These are phyloP conservation scores for Xylaria scruposa DNA, from an alignment of 495 filamentous ascomycete species.

Conservation along the genomic window DNA sequence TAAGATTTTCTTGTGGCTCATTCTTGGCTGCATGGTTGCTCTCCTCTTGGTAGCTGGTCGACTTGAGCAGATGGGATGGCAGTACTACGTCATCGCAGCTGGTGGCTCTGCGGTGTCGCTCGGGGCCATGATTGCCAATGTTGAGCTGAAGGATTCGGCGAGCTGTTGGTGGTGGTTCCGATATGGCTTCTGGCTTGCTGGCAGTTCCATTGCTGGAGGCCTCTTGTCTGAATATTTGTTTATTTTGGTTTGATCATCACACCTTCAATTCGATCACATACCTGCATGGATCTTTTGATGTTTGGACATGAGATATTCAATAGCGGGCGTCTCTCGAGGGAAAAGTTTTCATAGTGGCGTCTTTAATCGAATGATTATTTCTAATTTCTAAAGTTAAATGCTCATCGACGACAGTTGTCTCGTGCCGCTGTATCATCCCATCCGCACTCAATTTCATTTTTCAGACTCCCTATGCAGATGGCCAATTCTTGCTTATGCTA, in stretches of 20 bases:
- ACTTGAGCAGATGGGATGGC: constrained; percentile 34
- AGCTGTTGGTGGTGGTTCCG: constrained; percentile 53
- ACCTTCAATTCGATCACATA: constrained; percentile 2
- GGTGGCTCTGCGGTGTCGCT: constrained; percentile 41
- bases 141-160: constrained; percentile 44
- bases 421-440: constrained; percentile 15
- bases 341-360: background rate
- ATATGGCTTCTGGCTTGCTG: constrained; percentile 46
- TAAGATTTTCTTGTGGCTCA: constrained; percentile 39
- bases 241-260: background rate
- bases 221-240: constrained; percentile 41
- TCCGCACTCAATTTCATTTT: background rate
- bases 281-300: background rate
- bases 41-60: constrained; percentile 36
- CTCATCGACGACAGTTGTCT: background rate
- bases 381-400: background rate
- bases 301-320: background rate
- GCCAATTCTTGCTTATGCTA: constrained; percentile 30
- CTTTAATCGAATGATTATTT: background rate
- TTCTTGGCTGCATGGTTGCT: constrained; percentile 36
- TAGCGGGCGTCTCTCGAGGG: constrained; percentile 3
- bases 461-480: constrained; percentile 3
- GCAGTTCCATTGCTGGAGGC: constrained; percentile 41
- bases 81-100: constrained; percentile 38
- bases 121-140: constrained; percentile 45